Evolutionary conservation across 495 filamentous ascomycete genomes (phyloP), one percentile per base, ranked within the genome.

Genomic region (Aspergillus taichungensis): DNA sequence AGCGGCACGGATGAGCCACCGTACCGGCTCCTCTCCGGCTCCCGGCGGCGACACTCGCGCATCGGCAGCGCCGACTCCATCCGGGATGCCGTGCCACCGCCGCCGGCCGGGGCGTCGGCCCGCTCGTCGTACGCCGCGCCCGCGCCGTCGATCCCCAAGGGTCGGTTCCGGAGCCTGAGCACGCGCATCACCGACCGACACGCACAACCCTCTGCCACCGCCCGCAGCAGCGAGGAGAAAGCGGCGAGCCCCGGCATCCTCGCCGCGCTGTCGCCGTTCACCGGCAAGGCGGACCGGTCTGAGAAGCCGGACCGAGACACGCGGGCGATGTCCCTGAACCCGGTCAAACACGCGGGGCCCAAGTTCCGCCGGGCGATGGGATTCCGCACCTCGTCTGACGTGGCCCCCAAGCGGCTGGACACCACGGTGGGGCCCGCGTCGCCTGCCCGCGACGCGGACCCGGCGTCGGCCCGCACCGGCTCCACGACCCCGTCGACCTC

Each of bases 401-500:
- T 85, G 8, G 51, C 55, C 36, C 51, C 48, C 10, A 71, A 71
- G 42, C 54, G 61, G 18, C 38, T 48, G 8, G 64, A 69, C 34
- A 62, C 51, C 8, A 59, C 63, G 11, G 50, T 37, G 4, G 57
- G 64, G 8, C 66, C 69, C 10, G 72, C 79, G 7, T 79, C 79
- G 5, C 74, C 83, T 3, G 54, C 75, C 11, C 83, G 77, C 45
- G 86, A 87, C 38, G 81, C 77, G 2, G 76, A 84, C 46, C 78
- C 83, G 45, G 84, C 48, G 74, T 79, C 88, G 2, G 76, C 80
- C 14, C 74, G 85, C 37, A 87, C 88, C 10, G 88, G 84, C 2
- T 94, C 88, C 3, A 92, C 83, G 42, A 95, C 88, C 5, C 87
- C 88, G 12, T 95, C 88, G 0, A 86, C 84, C 0, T 80, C 82